These are phyloP conservation scores for Coniferiporia weirii DNA, from an alignment of 1,284 basidiomycete genomes.

Conservation along the genomic window DNA sequence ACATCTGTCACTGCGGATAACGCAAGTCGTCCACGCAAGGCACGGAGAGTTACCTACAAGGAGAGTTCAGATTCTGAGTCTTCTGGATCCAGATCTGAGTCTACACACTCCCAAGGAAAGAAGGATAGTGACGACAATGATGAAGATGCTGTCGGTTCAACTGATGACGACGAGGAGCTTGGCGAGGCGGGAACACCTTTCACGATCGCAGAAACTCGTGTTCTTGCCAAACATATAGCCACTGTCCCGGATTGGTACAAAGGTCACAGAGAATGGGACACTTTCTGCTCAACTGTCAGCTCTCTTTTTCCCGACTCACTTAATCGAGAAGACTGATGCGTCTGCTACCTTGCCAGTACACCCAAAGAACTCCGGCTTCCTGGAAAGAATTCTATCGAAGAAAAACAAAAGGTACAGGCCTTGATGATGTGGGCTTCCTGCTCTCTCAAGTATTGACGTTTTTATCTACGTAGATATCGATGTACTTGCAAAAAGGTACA, in stretches of 20 bases:
- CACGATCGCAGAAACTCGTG: constrained; percentile 51
- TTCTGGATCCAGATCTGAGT: constrained; percentile 28
- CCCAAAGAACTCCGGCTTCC: constrained; percentile 48
- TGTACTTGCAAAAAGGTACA: constrained; percentile 32
- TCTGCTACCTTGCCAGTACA: constrained; percentile 28
- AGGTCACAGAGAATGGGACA: constrained; percentile 46
- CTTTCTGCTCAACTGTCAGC: constrained; percentile 45
- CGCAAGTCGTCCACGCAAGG: background rate
- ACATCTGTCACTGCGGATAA: background rate
- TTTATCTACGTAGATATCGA: constrained; percentile 27
- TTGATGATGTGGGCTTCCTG: background rate
- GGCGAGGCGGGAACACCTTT: constrained; percentile 43
- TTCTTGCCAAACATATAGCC: constrained; percentile 52
- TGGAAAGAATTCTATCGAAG: constrained; percentile 57
- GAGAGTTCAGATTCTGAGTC: constrained; percentile 19
- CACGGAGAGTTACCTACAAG: constrained; percentile 6
- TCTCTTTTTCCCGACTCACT: constrained; percentile 1
- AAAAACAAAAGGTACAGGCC: constrained; percentile 39
- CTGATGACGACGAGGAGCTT: constrained; percentile 46
- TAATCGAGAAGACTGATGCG: background rate
- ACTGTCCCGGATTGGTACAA: constrained; percentile 40
- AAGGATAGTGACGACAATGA: constrained; percentile 19
- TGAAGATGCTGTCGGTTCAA: constrained; percentile 20
- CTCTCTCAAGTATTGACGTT: constrained; percentile 9
- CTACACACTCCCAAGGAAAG: constrained; percentile 29